Base-by-base conservation (phyloP, 805 yeast genomes). In the Ogataea pilisensis region DNA sequence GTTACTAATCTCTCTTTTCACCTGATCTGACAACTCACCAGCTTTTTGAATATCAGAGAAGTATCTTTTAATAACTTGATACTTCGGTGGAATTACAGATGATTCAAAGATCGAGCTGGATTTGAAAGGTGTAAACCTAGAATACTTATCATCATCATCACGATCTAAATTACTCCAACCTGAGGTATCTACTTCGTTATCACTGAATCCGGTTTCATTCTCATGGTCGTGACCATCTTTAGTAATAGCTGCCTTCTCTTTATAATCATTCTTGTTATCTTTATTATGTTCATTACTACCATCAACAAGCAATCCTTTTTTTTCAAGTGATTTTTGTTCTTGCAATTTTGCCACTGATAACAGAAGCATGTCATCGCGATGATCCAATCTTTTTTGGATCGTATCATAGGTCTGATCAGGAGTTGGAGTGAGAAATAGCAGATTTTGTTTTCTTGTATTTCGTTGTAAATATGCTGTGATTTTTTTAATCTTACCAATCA, bases 391-490 rank as follows among this genome's bases (percentile, higher is more conserved):
- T 8, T 56, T 52, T 12, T 63, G 58, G 29, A 69, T 58, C 1
- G 73, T 56, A 11, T 47, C 39, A 29, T 57, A 53, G 2, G 57
- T 47, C 39, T 63, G 66, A 19, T 57, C 60, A 4, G 60, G 55
- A 2, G 53, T 47, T 21, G 55, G 52, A 1, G 55, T 49, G 20
- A 52, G 42, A n/a, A 54, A 42, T 5, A 57, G 43, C 3, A 61
- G 50, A 50, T 51, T 51, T 64, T 72, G 51, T 68, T 76, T 76
- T 45, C 82, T 69, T 0, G 81, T 74, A 8, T 84, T 72, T 47
- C 87, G 69, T 49, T 76, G 70, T 31, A 82, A 64, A 47, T 76
- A 73, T 2, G 82, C 73, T 2, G 82, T 75, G 18, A 77, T 76
- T 51, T 80, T 81, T 53, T 78, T 80, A 4, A 82, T 73, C 51